phyloP scores from a whole-genome alignment of 140 eudicot species.

The Bidens hawaiensis region DNA sequence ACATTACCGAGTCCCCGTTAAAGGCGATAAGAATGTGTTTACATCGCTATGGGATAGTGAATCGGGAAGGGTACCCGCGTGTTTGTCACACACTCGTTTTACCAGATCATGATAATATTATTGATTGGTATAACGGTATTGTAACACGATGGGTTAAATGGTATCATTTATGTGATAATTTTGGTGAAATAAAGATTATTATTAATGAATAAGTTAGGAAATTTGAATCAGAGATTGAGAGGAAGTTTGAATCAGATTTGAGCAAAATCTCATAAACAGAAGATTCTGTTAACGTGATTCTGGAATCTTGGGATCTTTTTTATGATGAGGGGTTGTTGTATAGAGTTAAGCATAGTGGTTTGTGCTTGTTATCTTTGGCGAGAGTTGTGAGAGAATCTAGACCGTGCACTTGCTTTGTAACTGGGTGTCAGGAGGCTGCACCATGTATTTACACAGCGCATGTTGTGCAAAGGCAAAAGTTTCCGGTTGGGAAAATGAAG shows the following conservation, averaged over 20 bases:
- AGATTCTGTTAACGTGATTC: slow-evolving; percentile 31
- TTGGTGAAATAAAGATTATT: slow-evolving; percentile 47
- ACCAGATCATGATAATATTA: slow-evolving; percentile 44
- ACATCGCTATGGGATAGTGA: slow-evolving; percentile 60
- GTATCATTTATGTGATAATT: slow-evolving; percentile 62
- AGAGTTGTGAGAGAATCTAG: slow-evolving; percentile 69
- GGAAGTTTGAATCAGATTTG: slow-evolving; percentile 54
- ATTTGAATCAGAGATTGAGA: slow-evolving; percentile 70
- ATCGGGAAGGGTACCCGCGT: slow-evolving; percentile 54
- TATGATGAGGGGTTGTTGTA: slow-evolving; percentile 59
- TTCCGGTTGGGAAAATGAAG: slow-evolving; percentile 82
- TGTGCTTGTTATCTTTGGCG: slow-evolving; percentile 63
- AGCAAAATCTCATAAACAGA: slow-evolving; percentile 52
- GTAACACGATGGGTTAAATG: slow-evolving; percentile 75
- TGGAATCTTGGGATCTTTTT: slow-evolving; percentile 13
- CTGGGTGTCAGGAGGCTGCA: slow-evolving; percentile 62
- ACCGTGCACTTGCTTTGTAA: slow-evolving; percentile 71
- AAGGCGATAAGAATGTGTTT: slow-evolving; percentile 61
- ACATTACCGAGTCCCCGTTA: slow-evolving; percentile 51
- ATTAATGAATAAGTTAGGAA: slow-evolving; percentile 45
- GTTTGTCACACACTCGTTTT: slow-evolving; percentile 50
- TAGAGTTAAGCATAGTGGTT: slow-evolving; percentile 60
- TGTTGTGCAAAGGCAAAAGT: slow-evolving; percentile 85
- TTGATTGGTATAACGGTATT: slow-evolving; percentile 62
- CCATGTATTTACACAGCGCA: slow-evolving; percentile 72